Percentiles rank a stretch among this genome's conserved stretches.
Conservation (phyloP, 768 basidiomycete genomes). For the Cystobasidium ongulense region DNA sequence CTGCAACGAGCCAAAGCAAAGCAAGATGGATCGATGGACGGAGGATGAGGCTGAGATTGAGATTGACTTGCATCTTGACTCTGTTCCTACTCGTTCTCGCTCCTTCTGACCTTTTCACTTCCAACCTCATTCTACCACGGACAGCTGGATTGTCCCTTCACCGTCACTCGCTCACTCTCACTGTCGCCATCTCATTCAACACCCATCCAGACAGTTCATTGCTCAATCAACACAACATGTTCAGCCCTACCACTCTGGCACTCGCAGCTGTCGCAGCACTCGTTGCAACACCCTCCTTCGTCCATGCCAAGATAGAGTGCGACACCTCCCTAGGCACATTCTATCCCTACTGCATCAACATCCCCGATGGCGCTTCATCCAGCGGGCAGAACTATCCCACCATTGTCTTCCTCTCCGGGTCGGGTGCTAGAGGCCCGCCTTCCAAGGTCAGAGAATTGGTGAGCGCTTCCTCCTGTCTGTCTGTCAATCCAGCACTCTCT, state of each 20-base stretch:
- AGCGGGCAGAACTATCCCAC: conserved; percentile 8
- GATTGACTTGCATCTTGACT: no score
- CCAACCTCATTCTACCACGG: no score
- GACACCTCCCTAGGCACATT: conserved; percentile 10
- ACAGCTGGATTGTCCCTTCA: no score
- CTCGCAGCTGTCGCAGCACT: neutral
- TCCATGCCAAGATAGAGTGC: neutral
- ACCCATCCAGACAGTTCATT: neutral
- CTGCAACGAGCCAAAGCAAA: no score
- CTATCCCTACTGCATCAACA: conserved; percentile 29
- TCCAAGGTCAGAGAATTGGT: conserved; percentile 7
- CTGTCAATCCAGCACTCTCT: neutral
- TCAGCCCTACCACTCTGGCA: neutral
- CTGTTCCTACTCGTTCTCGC: no score
- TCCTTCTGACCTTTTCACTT: no score
- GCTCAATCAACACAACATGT: neutral
- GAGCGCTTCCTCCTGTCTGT: neutral
- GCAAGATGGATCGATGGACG: no score
- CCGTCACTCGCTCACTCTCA: no score
- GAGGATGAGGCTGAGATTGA: no score
- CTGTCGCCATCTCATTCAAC: neutral
- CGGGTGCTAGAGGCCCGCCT: conserved; percentile 20
- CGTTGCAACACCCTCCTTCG: neutral
- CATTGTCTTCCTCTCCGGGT: conserved; percentile 22
- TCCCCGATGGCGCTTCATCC: conserved; percentile 5